Conservation (phyloP, 192 early-diverging fungal genomes). For the Geosiphon pyriformis region DNA sequence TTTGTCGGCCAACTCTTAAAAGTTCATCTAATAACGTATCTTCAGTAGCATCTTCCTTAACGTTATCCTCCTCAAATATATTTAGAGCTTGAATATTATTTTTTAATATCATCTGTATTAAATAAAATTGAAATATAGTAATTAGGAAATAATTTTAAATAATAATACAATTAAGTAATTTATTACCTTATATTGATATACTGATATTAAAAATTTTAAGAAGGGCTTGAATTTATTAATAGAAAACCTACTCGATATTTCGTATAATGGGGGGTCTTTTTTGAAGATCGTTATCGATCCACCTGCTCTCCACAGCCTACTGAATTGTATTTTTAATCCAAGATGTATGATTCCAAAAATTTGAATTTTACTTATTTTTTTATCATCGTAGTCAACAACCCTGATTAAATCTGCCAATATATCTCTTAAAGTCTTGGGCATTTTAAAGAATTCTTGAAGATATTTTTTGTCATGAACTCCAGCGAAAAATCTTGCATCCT, state of each 20-base stretch:
- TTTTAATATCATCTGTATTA: constrained; percentile 6
- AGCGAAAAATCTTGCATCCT: constrained; percentile 11
- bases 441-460: constrained; percentile 12
- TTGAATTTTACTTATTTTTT: constrained; percentile 20
- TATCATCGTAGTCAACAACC: constrained; percentile 5
- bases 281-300: constrained; percentile 18
- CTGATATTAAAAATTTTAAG: not conserved
- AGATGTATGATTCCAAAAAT: constrained; percentile 15
- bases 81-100: constrained; percentile 12
- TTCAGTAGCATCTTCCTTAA: not conserved
- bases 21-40: not conserved
- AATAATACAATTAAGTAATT: constrained; percentile 1
- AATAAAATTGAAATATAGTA: constrained; percentile 1
- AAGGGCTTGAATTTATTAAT: constrained; percentile 8
- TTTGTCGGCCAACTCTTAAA: not conserved
- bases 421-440: constrained; percentile 13
- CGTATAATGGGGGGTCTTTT: constrained; percentile 15
- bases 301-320: constrained; percentile 15
- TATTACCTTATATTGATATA: constrained; percentile 17
- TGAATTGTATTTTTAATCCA: constrained; percentile 17
- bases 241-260: constrained; percentile 17
- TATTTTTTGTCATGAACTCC: constrained; percentile 15
- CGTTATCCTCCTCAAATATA: not conserved
- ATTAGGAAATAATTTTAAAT: not conserved
- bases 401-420: constrained; percentile 18